Evolutionary conservation across 202 grass and related monocot genomes (phyloP), one percentile per base, ranked within the genome.

Genomic region (Brachypodium distachyon): DNA sequence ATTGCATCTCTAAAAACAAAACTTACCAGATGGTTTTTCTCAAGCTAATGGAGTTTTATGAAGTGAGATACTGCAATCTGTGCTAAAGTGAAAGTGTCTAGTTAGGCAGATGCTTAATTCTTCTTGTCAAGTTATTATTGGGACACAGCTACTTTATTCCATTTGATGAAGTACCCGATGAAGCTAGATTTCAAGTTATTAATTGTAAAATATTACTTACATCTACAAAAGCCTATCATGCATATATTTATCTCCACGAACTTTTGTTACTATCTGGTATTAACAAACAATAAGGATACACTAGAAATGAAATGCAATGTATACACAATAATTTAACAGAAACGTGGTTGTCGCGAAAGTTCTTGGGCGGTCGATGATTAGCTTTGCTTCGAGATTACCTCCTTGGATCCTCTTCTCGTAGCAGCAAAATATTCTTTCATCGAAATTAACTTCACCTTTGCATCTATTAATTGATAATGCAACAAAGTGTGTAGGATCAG

Each of bases 361-460:
- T n/a, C n/a, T n/a, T n/a, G n/a, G n/a, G n/a, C n/a, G 5, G 12
- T 47, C 53, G 29, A 37, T 51, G 25, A 59, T 34, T 21, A 63
- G 72, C 22, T 82, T 40, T 25, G 46, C 47, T 52, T 72, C 27
- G 54, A 51, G n/a, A 57, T 65, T 69, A 65, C 77, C 78, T 77
- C 29, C 17, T 71, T 32, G 23, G 17, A 65, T 72, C 56, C 39
- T 56, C 31, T 72, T 55, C 25, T 23, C 6, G 17, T 17, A 77
- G 31, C 18, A 25, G n/a, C n/a, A n/a, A n/a, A 67, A 87, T 87
- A 83, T 83, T 79, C n/a, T n/a, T n/a, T n/a, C 67, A 34, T 51
- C 2, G 58, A 79, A 64, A 83, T 67, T 73, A 27, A 6, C 53
- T 54, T 40, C 33, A 53, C 28, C 69, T 83, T 71, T 82, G 73